Base-by-base conservation (phyloP, 768 basidiomycete genomes). In the Boletellus ananiceps region DNA sequence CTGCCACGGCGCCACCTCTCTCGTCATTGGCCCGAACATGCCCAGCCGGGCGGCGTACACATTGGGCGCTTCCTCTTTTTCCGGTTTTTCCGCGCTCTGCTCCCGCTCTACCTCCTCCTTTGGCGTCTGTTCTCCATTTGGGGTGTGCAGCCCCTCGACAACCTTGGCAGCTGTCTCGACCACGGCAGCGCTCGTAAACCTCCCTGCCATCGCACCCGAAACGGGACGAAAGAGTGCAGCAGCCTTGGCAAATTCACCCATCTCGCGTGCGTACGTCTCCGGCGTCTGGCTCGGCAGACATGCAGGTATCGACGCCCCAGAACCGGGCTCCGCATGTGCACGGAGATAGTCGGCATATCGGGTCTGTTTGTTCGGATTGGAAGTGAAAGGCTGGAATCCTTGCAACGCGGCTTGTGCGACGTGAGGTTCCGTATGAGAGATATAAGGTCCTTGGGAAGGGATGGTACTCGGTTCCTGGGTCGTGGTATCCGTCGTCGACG, bases 191-290 rank as follows among this genome's bases (percentile, higher is more conserved):
- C 81, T 86, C 5, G 88, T 92, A 67, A 98, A 98, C n/a, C 95
- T 79, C 18, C 83, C 86, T 0, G 93, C 92, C 90, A 98, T 97
- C 14, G 91, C 90, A 3, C 87, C 90, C 0, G 83, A 80, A 56
- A 94, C 81, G 0, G 96, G 96, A 59, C 92, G 92, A 73, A 97
- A 98, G 25, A 98, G 80, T 21, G 78, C 70, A 0, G 95, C 95
- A 0, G 92, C 78, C 63, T 93, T 90, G 2, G 88, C 81, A 55
- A 92, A 97, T 57, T 95, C 92, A 36, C 74, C 74, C 27, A 95
- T 70, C 65, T 99, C 96, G 55, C 83, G 84, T 58, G 86, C 81
- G 65, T 89, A 90, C 18, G 81, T 81, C 25, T 87, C 82, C 6
- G 73, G 69, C 12, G 67, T 75, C 63, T 93, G 88, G 1, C 69